Percentiles rank a stretch among this genome's conserved stretches.
These are phyloP conservation scores for Diaporthe citriasiana DNA, from an alignment of 2,329 filamentous ascomycete genomes.

Conservation along the genomic window DNA sequence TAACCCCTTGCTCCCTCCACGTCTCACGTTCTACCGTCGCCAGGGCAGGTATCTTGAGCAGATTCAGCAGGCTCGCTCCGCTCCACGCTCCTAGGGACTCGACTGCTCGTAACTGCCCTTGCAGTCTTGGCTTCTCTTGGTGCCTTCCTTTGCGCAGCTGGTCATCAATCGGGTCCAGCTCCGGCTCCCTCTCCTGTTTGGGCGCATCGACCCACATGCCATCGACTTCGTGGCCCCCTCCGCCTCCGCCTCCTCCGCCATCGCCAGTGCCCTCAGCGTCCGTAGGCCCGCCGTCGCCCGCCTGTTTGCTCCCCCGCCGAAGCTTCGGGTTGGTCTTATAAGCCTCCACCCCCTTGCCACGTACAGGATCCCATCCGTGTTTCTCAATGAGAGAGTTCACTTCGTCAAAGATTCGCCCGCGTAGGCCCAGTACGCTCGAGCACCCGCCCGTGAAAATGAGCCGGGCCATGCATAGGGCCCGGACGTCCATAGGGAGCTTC, in stretches of 20 bases:
- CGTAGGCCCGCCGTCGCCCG: constrained; percentile 43
- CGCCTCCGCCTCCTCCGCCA: constrained; percentile 38
- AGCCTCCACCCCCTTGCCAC: constrained; percentile 76
- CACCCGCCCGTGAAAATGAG: constrained; percentile 89
- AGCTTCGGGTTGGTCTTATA: constrained; percentile 62
- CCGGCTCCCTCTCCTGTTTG: constrained; percentile 57
- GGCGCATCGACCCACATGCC: constrained; percentile 58
- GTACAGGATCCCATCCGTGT: constrained; percentile 83
- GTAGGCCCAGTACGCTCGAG: constrained; percentile 83
- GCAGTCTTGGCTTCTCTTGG: constrained; percentile 57
- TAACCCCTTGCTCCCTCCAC: constrained; percentile 77
- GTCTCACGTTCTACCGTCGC: constrained; percentile 79
- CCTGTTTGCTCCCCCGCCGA: constrained; percentile 49
- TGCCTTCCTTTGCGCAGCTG: constrained; percentile 63
- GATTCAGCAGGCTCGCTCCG: constrained; percentile 78
- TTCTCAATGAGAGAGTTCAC: constrained; percentile 75
- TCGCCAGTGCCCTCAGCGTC: constrained; percentile 47
- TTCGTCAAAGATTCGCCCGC: constrained; percentile 82
- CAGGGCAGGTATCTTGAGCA: constrained; percentile 77
- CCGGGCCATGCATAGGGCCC: constrained; percentile 88
- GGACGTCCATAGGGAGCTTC: constrained; percentile 83
- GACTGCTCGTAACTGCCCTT: constrained; percentile 74
- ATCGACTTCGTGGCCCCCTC: constrained; percentile 51
- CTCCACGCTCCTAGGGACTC: constrained; percentile 81
- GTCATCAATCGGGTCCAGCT: constrained; percentile 70